Conservation (phyloP, 164 flowering plant species). For the Nymphaea colorata region DNA sequence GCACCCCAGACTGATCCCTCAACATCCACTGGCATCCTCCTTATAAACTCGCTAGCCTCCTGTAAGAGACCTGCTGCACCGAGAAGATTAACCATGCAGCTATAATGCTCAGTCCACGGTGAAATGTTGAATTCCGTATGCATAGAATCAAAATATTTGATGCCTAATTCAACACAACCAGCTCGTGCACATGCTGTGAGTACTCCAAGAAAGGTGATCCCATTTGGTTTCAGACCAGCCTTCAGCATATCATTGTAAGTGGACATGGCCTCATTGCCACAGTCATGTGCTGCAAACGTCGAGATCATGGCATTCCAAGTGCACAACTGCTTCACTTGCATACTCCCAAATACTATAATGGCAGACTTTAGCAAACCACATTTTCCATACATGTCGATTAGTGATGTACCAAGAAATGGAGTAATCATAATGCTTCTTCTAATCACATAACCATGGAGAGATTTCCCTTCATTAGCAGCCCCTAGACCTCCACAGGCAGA, state of each 20-base stretch:
- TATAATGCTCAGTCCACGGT: constrained; percentile 72
- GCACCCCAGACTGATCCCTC: constrained; percentile 73
- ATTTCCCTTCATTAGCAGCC: constrained; percentile 42
- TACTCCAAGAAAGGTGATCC: constrained; percentile 51
- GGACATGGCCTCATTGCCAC: constrained; percentile 38
- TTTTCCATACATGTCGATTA: constrained; percentile 65
- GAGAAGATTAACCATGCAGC: constrained; percentile 69
- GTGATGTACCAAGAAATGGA: constrained; percentile 41
- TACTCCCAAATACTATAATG: constrained; percentile 22
- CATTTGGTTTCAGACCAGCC: constrained; percentile 33
- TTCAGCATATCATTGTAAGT: constrained; percentile 46
- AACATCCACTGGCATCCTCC: constrained; percentile 59
- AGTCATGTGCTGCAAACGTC: constrained; percentile 46
- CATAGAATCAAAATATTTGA: constrained; percentile 45
- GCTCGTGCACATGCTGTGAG: constrained; percentile 70
- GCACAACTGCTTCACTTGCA: constrained; percentile 37
- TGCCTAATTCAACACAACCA: constrained; percentile 36
- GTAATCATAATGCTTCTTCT: constrained; percentile 26
- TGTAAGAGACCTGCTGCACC: constrained; percentile 62
- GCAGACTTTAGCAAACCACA: constrained; percentile 34
- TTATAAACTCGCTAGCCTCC: constrained; percentile 41
- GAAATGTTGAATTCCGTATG: constrained; percentile 19
- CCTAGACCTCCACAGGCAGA: constrained; percentile 44
- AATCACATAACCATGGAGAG: constrained; percentile 49
- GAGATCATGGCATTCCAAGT: constrained; percentile 78